Evolutionary conservation across 345 rosid species (phyloP).

Genomic region (Aquilaria malaccensis): DNA sequence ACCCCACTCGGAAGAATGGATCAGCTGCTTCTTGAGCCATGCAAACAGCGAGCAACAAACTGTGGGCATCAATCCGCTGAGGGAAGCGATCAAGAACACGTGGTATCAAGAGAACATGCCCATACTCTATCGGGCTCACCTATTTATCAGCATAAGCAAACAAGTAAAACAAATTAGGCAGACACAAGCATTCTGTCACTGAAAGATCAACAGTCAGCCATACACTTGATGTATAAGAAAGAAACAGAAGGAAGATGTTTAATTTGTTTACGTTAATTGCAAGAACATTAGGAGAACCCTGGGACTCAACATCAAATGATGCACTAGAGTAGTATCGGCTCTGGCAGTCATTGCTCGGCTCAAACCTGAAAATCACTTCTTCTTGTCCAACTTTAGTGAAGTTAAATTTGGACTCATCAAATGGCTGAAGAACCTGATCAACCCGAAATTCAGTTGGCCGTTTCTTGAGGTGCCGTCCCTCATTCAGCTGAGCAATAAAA

Average conservation of each 20-base stretch:
- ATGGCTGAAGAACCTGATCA: conserved; percentile 46
- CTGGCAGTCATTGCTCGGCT: conserved; percentile 25
- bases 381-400: conserved; percentile 53
- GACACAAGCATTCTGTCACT: not conserved
- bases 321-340: conserved; percentile 21
- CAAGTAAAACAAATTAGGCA: not conserved
- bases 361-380: conserved; percentile 46
- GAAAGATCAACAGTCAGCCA: not conserved
- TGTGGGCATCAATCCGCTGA: conserved; percentile 43
- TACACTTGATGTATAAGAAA: not conserved
- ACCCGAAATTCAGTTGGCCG: conserved; percentile 48
- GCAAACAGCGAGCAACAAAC: conserved; percentile 44
- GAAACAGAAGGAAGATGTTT: not conserved
- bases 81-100: conserved; percentile 40
- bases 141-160: conserved; percentile 4
- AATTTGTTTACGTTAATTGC: conserved; percentile 36
- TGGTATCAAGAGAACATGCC: conserved; percentile 47
- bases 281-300: conserved; percentile 29
- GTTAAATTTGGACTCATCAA: conserved; percentile 42
- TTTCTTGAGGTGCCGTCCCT: conserved; percentile 53
- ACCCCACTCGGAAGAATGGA: conserved; percentile 47
- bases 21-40: conserved; percentile 42
- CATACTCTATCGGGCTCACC: conserved; percentile 59
- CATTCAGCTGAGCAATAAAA: conserved; percentile 46
- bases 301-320: not conserved